Conservation (phyloP, 2,329 filamentous ascomycete genomes). For the Elsinoe batatas region DNA sequence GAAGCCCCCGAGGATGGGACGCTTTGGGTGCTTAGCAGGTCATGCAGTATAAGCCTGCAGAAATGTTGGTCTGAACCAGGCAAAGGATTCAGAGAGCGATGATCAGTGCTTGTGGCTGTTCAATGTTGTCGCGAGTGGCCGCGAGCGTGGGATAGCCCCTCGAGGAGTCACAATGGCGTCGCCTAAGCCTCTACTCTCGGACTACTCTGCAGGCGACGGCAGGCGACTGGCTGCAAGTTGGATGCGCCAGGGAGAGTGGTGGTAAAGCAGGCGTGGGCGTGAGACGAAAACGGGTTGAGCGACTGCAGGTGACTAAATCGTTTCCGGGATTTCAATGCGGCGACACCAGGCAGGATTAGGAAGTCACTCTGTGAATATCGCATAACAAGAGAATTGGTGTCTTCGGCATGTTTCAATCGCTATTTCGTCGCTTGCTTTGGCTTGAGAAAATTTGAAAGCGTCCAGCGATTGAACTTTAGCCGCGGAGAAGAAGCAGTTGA, state of each 20-base stretch:
- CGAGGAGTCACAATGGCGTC: not conserved
- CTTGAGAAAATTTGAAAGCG: too few species aligned
- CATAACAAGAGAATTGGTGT: not conserved
- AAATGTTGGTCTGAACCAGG: not conserved
- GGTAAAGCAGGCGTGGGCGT: slow-evolving; percentile 6
- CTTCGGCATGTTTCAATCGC: too few species aligned
- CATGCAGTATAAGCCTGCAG: not conserved
- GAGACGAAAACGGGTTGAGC: slow-evolving; percentile 10
- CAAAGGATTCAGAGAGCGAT: not conserved
- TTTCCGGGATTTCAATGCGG: slow-evolving; percentile 1
- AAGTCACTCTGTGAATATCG: not conserved
- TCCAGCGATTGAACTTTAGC: too few species aligned
- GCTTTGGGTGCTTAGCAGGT: not conserved
- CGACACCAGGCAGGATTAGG: not conserved
- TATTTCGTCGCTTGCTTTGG: too few species aligned
- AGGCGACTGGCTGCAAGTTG: not conserved
- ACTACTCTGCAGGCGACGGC: not conserved
- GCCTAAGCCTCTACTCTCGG: not conserved
- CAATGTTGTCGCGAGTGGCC: not conserved
- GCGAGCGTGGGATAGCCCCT: not conserved
- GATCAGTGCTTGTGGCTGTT: not conserved
- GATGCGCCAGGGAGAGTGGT: not conserved
- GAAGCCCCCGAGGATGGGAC: slow-evolving; percentile 11
- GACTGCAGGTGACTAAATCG: not conserved
- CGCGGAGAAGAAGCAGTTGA: too few species aligned